Conservation (phyloP, 2,329 filamentous ascomycete genomes). For the Penicillium sumatraense region DNA sequence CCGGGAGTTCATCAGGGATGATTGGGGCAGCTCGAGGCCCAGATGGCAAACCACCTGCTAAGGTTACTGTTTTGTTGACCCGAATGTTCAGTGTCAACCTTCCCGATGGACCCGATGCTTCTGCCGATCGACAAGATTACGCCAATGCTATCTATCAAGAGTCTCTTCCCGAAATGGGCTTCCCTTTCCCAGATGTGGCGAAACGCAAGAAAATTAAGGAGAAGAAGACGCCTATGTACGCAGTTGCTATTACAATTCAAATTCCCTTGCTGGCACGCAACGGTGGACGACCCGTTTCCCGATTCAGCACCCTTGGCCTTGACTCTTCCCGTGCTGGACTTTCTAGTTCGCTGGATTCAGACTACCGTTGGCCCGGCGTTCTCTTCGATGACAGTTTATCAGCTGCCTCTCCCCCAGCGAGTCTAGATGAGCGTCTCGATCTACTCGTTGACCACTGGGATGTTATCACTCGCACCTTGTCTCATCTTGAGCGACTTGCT, state of each 20-base stretch:
- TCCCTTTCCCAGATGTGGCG: slow-evolving; percentile 42
- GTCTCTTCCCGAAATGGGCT: slow-evolving; percentile 39
- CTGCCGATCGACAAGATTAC: slow-evolving; percentile 39
- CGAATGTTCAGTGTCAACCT: slow-evolving; percentile 63
- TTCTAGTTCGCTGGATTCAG: slow-evolving; percentile 48
- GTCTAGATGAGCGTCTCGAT: slow-evolving; percentile 59
- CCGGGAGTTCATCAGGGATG: slow-evolving; percentile 38
- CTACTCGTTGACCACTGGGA: slow-evolving; percentile 63
- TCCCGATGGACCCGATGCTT: slow-evolving; percentile 49
- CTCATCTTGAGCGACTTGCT: slow-evolving; percentile 57
- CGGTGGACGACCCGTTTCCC: slow-evolving; percentile 39
- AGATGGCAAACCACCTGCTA: slow-evolving; percentile 46
- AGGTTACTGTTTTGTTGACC: slow-evolving; percentile 61
- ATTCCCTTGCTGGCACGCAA: slow-evolving; percentile 50
- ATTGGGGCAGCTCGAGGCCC: slow-evolving; percentile 26
- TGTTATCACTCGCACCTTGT: slow-evolving; percentile 60
- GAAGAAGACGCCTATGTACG: slow-evolving; percentile 63
- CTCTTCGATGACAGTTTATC: slow-evolving; percentile 47
- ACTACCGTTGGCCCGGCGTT: slow-evolving; percentile 42
- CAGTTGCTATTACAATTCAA: slow-evolving; percentile 61
- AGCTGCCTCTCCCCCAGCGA: slow-evolving; percentile 52
- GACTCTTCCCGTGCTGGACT: slow-evolving; percentile 39
- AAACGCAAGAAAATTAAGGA: slow-evolving; percentile 55
- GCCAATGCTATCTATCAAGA: slow-evolving; percentile 38
- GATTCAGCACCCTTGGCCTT: slow-evolving; percentile 37